phyloP scores from a whole-genome alignment of 1,284 basidiomycete species.

The Pisolithus thermaeus region DNA sequence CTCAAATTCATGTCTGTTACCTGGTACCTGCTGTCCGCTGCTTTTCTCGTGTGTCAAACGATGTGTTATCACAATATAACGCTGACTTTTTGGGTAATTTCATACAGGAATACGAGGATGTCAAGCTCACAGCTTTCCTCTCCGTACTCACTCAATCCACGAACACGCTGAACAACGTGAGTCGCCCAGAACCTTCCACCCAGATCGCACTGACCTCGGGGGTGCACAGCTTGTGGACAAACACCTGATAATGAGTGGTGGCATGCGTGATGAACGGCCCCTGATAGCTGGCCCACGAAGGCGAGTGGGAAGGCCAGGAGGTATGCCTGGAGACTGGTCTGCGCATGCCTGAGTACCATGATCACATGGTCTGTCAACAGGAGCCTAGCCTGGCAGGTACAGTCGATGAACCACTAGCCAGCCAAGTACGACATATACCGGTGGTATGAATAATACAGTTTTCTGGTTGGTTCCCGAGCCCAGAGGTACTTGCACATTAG shows the following conservation, averaged over 20 bases:
- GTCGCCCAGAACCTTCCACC: constrained; percentile 23
- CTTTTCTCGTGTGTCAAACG: not conserved
- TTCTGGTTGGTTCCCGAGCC: not conserved
- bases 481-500: constrained; percentile 8
- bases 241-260: constrained; percentile 48
- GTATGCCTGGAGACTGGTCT: constrained; percentile 43
- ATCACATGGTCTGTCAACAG: not conserved
- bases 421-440: no score
- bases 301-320: constrained; percentile 43
- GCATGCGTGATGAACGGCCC: constrained; percentile 39
- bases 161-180: constrained; percentile 82
- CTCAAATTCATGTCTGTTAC: not conserved
- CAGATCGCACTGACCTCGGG: not conserved
- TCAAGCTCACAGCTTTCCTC: constrained; percentile 86
- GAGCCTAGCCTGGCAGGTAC: no score
- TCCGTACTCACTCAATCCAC: constrained; percentile 86
- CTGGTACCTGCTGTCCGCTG: not conserved
- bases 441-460: not conserved
- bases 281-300: constrained; percentile 34
- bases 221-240: constrained; percentile 58
- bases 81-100: constrained; percentile 5
- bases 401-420: no score
- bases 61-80: not conserved
- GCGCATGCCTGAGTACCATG: constrained; percentile 23
- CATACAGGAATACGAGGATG: constrained; percentile 88